A percentile compares a stretch with the other conserved stretches of the same genome.
Conservation (phyloP, 352 stramenopile species). For the Globisporangium heterothallicum region DNA sequence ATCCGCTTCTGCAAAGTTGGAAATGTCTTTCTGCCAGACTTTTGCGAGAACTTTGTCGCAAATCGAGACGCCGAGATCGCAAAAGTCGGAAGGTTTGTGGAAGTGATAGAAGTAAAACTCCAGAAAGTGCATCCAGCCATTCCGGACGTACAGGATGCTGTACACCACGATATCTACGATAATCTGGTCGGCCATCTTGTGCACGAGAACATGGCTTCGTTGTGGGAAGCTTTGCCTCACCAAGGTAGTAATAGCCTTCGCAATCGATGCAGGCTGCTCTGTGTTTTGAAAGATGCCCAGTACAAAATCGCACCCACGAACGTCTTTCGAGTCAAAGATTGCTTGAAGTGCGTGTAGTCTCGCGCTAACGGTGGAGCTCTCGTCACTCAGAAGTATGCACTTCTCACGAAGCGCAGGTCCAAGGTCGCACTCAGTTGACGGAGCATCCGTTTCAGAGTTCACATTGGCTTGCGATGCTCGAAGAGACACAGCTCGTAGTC, state of each 20-base stretch:
- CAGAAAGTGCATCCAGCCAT: conserved; percentile 78
- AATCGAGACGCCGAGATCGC: conserved; percentile 30
- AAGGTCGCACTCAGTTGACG: neutral
- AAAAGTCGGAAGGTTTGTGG: conserved; percentile 35
- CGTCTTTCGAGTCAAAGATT: conserved; percentile 37
- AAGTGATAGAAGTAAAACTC: conserved; percentile 73
- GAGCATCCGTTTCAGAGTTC: neutral
- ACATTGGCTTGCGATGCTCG: conserved; percentile 9
- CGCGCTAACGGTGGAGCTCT: conserved; percentile 25
- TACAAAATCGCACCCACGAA: conserved; percentile 47
- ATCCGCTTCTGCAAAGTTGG: conserved; percentile 21
- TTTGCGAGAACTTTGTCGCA: conserved; percentile 36
- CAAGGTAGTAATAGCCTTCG: conserved; percentile 47
- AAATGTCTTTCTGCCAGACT: conserved; percentile 16
- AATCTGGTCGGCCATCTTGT: conserved; percentile 48
- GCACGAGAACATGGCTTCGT: conserved; percentile 34
- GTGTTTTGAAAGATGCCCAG: conserved; percentile 50
- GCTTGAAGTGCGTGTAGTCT: conserved; percentile 55
- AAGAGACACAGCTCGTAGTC: conserved; percentile 32
- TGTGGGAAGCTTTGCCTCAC: conserved; percentile 45
- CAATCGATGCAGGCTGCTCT: conserved; percentile 28
- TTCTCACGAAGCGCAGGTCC: conserved; percentile 38
- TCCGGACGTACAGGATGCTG: conserved; percentile 61
- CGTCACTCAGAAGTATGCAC: conserved; percentile 49
- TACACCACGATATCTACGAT: conserved; percentile 68